Evolutionary conservation across 1,284 basidiomycete species (phyloP).

Genomic region (Ganoderma multipileum): DNA sequence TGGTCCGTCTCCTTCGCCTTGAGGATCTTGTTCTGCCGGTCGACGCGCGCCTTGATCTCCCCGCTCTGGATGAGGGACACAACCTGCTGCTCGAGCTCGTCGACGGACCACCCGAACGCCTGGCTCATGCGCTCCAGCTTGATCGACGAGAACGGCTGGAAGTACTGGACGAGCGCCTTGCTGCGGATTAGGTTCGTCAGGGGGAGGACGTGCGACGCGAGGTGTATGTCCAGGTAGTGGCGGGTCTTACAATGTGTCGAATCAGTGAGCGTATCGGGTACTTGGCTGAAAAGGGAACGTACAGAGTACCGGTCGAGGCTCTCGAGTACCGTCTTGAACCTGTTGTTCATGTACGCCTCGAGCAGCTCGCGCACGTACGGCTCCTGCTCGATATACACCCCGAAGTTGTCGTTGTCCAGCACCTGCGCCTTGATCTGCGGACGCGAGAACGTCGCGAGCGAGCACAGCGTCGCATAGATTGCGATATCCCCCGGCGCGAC

Average conservation of each 20-base stretch:
- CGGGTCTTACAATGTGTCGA: conserved; percentile 57
- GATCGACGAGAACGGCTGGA: conserved; percentile 85
- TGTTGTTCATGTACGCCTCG: conserved; percentile 82
- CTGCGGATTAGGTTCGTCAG: conserved; percentile 70
- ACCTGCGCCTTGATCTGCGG: conserved; percentile 72
- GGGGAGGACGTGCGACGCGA: conserved; percentile 67
- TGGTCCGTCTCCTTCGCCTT: conserved; percentile 78
- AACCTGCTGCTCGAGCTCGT: conserved; percentile 73
- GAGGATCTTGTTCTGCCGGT: conserved; percentile 83
- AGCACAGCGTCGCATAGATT: conserved; percentile 83
- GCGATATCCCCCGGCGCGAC: conserved; percentile 82
- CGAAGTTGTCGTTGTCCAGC: conserved; percentile 74
- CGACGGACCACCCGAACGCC: conserved; percentile 83
- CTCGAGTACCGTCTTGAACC: conserved; percentile 82
- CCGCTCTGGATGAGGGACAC: conserved; percentile 78
- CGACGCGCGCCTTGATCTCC: conserved; percentile 79
- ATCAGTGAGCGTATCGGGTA: neutral
- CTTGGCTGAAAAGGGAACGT: conserved; percentile 36
- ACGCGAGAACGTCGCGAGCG: conserved; percentile 77
- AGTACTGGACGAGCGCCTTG: conserved; percentile 83
- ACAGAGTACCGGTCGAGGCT: conserved; percentile 78
- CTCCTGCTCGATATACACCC: conserved; percentile 84
- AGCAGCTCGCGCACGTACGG: conserved; percentile 85
- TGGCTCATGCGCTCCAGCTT: conserved; percentile 79
- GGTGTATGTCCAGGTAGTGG: conserved; percentile 79